These are phyloP conservation scores for Chenopodium album DNA, from an alignment of 148 eudicot genomes.

Conservation along the genomic window DNA sequence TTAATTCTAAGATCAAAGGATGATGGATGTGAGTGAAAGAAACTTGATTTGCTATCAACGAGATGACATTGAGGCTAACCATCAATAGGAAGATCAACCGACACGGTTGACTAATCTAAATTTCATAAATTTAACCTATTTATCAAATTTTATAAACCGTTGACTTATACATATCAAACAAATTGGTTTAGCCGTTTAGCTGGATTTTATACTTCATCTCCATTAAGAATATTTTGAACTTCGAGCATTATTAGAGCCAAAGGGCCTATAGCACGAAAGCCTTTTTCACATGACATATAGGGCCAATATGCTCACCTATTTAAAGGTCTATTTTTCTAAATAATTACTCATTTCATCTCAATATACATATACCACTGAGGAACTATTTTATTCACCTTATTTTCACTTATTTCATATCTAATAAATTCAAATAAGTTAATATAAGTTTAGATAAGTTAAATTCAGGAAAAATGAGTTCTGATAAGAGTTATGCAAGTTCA, in stretches of 20 bases:
- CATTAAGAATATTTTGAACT: neutral
- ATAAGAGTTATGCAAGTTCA: too few species aligned
- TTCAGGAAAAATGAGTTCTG: too few species aligned
- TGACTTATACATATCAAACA: neutral
- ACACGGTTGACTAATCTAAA: neutral
- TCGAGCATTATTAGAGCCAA: neutral
- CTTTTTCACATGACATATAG: neutral
- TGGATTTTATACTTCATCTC: too few species aligned
- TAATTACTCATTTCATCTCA: too few species aligned
- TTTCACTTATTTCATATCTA: too few species aligned
- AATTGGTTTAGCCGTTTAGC: neutral
- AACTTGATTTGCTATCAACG: neutral
- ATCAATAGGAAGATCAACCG: neutral
- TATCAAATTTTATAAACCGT: neutral
- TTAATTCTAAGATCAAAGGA: neutral
- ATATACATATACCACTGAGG: too few species aligned
- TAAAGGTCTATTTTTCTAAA: too few species aligned
- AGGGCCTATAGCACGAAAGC: neutral
- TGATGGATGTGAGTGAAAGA: neutral
- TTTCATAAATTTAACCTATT: neutral
- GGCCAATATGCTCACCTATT: too few species aligned
- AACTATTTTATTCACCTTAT: too few species aligned
- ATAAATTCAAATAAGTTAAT: too few species aligned
- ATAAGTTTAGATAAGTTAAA: too few species aligned
- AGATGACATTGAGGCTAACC: constrained; percentile 1